These are phyloP conservation scores for Catharanthus roseus DNA, from an alignment of 257 asterid genomes.

Conservation along the genomic window DNA sequence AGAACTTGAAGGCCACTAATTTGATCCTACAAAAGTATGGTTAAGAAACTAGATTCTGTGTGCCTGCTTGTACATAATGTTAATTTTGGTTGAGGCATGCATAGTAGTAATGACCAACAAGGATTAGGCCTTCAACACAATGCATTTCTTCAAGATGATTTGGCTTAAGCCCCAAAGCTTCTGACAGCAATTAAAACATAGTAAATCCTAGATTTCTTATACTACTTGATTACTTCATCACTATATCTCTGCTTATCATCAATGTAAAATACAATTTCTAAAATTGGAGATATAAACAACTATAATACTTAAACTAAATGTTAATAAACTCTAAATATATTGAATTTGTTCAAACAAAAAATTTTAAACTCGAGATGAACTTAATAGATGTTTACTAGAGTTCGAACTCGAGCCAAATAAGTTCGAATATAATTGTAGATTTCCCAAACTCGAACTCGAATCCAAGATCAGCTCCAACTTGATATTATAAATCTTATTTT, in stretches of 20 bases:
- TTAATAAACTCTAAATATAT: too few relatives aligned
- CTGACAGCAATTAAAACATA: slow-evolving; percentile 30
- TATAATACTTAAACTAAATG: too few relatives aligned
- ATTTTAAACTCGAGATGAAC: too few relatives aligned
- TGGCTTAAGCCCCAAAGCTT: slow-evolving; percentile 28
- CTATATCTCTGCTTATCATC: slow-evolving; percentile 19
- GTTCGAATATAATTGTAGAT: too few relatives aligned
- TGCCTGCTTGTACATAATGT: slow-evolving; percentile 35
- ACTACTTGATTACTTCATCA: slow-evolving; percentile 27
- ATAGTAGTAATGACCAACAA: slow-evolving; percentile 32
- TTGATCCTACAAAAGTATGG: slow-evolving; percentile 37
- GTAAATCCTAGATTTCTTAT: slow-evolving; percentile 19
- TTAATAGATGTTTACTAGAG: too few relatives aligned
- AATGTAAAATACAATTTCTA: not conserved
- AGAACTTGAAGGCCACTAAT: slow-evolving; percentile 44
- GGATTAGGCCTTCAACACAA: slow-evolving; percentile 24
- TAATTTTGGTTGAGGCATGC: slow-evolving; percentile 42
- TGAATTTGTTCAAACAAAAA: too few relatives aligned
- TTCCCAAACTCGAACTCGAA: too few relatives aligned
- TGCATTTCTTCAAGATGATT: slow-evolving; percentile 22
- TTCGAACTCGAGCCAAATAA: too few relatives aligned
- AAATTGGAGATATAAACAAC: not conserved
- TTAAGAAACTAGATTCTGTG: slow-evolving; percentile 35
- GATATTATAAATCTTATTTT: too few relatives aligned
- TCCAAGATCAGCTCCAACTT: too few relatives aligned